These are phyloP conservation scores for Pyrus bretschneideri DNA, from an alignment of 306 rosid genomes.

Conservation along the genomic window DNA sequence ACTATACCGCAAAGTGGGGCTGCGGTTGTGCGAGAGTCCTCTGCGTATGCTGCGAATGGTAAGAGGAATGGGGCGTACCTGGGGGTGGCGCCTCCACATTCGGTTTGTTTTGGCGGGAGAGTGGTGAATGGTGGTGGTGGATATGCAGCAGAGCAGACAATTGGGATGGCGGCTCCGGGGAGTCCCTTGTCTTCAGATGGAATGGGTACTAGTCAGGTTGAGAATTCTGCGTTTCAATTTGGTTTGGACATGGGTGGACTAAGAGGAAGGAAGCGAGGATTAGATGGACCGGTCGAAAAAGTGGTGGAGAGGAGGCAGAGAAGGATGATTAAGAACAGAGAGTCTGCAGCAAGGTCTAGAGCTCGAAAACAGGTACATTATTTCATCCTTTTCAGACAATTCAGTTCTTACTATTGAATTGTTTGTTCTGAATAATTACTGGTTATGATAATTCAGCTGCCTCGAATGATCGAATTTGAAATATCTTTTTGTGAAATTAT, in stretches of 20 bases:
- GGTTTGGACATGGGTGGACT: conserved; percentile 56
- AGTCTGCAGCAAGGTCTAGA: conserved; percentile 93
- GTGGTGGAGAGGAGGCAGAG: conserved; percentile 95
- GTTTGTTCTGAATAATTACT: not conserved
- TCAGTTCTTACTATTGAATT: not conserved
- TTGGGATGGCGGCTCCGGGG: conserved; percentile 41
- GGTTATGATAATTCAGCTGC: not conserved
- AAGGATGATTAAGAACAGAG: conserved; percentile 96
- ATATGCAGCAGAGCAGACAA: conserved; percentile 26
- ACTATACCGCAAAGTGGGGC: conserved; percentile 31
- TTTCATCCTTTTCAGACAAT: not conserved
- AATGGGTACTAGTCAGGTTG: conserved; percentile 35
- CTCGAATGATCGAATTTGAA: not conserved
- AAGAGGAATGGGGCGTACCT: conserved; percentile 38
- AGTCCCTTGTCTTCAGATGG: conserved; percentile 77
- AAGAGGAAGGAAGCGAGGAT: conserved; percentile 67
- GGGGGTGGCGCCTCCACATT: conserved; percentile 9
- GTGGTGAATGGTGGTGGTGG: conserved; percentile 48
- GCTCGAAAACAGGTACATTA: conserved; percentile 80
- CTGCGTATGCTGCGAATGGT: conserved; percentile 41
- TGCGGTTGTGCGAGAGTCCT: conserved; percentile 30
- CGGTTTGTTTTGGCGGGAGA: conserved; percentile 55
- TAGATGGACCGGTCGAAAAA: conserved; percentile 79
- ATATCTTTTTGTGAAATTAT: not conserved
- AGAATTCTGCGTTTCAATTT: conserved; percentile 34